phyloP scores from a whole-genome alignment of 2,329 filamentous ascomycete species.

The Zalaria obscura region DNA sequence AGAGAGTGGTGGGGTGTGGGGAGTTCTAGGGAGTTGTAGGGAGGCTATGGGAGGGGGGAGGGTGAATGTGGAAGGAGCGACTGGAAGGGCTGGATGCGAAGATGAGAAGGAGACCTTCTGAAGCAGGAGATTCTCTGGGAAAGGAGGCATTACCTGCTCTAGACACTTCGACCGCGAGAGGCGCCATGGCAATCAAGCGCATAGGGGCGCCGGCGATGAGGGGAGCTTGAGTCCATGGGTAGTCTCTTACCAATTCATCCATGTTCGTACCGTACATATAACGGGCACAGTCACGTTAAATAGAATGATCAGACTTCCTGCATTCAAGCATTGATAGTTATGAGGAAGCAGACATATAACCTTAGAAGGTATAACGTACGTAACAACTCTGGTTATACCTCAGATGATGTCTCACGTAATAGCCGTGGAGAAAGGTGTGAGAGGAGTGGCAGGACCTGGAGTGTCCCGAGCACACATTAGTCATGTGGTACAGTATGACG shows the following conservation, averaged over 20 bases:
- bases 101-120: background rate
- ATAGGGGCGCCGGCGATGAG: slow-evolving; percentile 54
- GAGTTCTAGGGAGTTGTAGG: background rate
- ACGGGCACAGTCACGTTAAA: background rate
- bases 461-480: no score
- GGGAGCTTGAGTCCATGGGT: slow-evolving; percentile 45
- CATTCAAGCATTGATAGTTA: background rate
- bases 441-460: no score
- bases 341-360: no score
- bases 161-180: slow-evolving; percentile 46
- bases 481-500: no score
- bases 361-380: no score
- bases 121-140: no score
- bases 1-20: background rate
- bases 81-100: background rate
- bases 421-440: no score
- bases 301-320: background rate
- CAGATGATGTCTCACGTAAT: no score
- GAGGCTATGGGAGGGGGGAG: no score
- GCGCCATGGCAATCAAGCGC: slow-evolving; percentile 44
- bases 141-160: slow-evolving; percentile 23
- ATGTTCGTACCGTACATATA: background rate
- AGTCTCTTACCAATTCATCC: slow-evolving; percentile 17
- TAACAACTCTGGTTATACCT: no score
- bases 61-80: no score